Percentiles rank a stretch among this genome's conserved stretches.
Conservation (phyloP, 2,329 filamentous ascomycete genomes). For the Fusarium sterilihyphosum region DNA sequence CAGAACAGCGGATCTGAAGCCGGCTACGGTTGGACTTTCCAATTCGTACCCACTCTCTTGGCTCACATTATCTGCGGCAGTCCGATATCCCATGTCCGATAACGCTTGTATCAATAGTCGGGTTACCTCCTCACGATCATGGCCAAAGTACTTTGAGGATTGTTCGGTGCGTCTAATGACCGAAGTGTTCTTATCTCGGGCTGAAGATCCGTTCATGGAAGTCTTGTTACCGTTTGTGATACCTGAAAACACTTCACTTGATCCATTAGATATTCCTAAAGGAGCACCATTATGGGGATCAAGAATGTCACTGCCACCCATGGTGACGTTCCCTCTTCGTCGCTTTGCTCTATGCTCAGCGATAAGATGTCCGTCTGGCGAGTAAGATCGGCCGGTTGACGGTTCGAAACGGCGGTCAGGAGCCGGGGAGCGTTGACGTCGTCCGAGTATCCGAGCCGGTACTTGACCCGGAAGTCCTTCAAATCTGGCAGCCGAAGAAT, state of each 20-base stretch:
- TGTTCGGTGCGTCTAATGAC: slow-evolving; percentile 17
- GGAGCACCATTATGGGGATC: slow-evolving; percentile 66
- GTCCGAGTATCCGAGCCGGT: slow-evolving; percentile 59
- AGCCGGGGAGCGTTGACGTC: slow-evolving; percentile 61
- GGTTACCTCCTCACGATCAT: slow-evolving; percentile 92
- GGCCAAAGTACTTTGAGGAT: slow-evolving; percentile 73
- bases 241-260: slow-evolving; percentile 48
- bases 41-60: slow-evolving; percentile 87
- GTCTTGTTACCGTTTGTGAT: slow-evolving; percentile 61
- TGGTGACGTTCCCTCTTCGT: slow-evolving; percentile 72
- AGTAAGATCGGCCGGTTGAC: slow-evolving; percentile 42
- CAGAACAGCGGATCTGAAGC: slow-evolving; percentile 83
- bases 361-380: slow-evolving; percentile 27
- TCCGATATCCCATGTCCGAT: slow-evolving; percentile 85
- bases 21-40: slow-evolving; percentile 86
- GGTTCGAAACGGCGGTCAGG: slow-evolving; percentile 48
- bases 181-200: slow-evolving; percentile 39
- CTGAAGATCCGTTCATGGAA: slow-evolving; percentile 65
- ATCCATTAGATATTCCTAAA: slow-evolving; percentile 51
- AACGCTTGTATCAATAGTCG: slow-evolving; percentile 92
- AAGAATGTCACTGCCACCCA: slow-evolving; percentile 64
- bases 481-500: slow-evolving; percentile 47
- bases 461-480: slow-evolving; percentile 40
- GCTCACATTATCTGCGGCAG: slow-evolving; percentile 78
- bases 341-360: slow-evolving; percentile 50